phyloP scores from a whole-genome alignment of 2,329 filamentous ascomycete genomes.

The Lachnellula occidentalis region DNA sequence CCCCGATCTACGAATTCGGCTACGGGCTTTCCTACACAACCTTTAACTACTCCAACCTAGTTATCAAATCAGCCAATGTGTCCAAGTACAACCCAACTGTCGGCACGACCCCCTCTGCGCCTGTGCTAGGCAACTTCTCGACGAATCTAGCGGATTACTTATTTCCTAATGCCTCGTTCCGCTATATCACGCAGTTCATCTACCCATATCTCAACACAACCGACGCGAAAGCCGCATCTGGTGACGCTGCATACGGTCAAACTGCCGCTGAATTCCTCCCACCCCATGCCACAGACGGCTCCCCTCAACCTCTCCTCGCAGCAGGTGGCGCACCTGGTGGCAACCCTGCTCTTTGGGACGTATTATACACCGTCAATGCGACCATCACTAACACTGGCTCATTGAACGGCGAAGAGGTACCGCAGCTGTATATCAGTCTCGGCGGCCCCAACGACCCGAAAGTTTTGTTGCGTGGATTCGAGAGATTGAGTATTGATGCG shows the following conservation, averaged over 20 bases:
- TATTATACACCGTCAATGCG: constrained; percentile 47
- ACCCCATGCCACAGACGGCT: constrained; percentile 38
- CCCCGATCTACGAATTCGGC: constrained; percentile 76
- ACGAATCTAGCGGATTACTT: constrained; percentile 59
- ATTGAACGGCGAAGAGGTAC: constrained; percentile 49
- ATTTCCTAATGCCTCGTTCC: constrained; percentile 55
- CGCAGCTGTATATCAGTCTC: constrained; percentile 68
- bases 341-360: constrained; percentile 49
- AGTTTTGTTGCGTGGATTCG: constrained; percentile 71
- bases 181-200: constrained; percentile 44
- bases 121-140: constrained; percentile 57
- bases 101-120: constrained; percentile 58
- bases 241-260: constrained; percentile 27
- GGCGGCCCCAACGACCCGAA: constrained; percentile 69
- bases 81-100: constrained; percentile 42
- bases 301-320: constrained; percentile 39
- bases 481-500: constrained; percentile 65
- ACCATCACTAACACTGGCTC: constrained; percentile 51
- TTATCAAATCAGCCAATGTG: constrained; percentile 27
- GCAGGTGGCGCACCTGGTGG: constrained; percentile 50
- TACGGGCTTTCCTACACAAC: constrained; percentile 76
- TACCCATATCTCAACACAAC: constrained; percentile 53
- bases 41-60: constrained; percentile 68
- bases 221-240: constrained; percentile 43
- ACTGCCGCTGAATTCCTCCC: constrained; percentile 35